These are phyloP conservation scores for Lachancea dasiensis DNA, from an alignment of 805 yeast species.

Conservation along the genomic window DNA sequence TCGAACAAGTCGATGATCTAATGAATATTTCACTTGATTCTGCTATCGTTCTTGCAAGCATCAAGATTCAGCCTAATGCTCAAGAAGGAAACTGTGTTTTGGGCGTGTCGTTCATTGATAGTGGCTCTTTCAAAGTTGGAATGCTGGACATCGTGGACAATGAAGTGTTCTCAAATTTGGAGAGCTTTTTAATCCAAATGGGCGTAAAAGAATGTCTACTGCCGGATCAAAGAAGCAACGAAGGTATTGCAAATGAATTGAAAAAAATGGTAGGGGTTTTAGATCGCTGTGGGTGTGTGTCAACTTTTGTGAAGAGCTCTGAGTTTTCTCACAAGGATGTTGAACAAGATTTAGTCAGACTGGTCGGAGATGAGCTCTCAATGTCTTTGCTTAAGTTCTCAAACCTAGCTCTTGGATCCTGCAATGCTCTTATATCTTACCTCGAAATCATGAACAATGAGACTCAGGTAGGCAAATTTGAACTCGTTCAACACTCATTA, in stretches of 20 bases:
- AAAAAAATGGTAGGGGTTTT: slow-evolving; percentile 64
- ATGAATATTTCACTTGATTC: slow-evolving; percentile 42
- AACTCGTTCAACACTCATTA: slow-evolving; percentile 61
- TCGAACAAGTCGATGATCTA: slow-evolving; percentile 70
- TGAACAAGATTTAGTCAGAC: slow-evolving; percentile 69
- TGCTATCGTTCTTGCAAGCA: slow-evolving; percentile 47
- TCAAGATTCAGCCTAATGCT: slow-evolving; percentile 32
- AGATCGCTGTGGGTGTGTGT: slow-evolving; percentile 71
- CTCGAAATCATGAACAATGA: slow-evolving; percentile 57
- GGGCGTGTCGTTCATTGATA: slow-evolving; percentile 78
- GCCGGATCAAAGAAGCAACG: slow-evolving; percentile 34
- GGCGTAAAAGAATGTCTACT: slow-evolving; percentile 83
- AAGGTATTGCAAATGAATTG: slow-evolving; percentile 36
- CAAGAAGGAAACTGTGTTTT: slow-evolving; percentile 41
- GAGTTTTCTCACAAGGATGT: slow-evolving; percentile 62
- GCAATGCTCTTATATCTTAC: slow-evolving; percentile 58
- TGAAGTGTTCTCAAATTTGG: slow-evolving; percentile 80
- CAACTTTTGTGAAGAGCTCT: slow-evolving; percentile 51
- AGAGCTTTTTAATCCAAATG: slow-evolving; percentile 77
- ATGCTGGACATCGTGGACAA: slow-evolving; percentile 79
- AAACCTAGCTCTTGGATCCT: slow-evolving; percentile 25
- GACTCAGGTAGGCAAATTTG: slow-evolving; percentile 47
- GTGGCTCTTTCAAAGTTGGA: slow-evolving; percentile 59
- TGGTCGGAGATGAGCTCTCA: slow-evolving; percentile 48
- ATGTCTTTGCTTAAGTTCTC: slow-evolving; percentile 29